phyloP scores from a whole-genome alignment of 2,329 filamentous ascomycete species.

The Aspergillus fischeri region DNA sequence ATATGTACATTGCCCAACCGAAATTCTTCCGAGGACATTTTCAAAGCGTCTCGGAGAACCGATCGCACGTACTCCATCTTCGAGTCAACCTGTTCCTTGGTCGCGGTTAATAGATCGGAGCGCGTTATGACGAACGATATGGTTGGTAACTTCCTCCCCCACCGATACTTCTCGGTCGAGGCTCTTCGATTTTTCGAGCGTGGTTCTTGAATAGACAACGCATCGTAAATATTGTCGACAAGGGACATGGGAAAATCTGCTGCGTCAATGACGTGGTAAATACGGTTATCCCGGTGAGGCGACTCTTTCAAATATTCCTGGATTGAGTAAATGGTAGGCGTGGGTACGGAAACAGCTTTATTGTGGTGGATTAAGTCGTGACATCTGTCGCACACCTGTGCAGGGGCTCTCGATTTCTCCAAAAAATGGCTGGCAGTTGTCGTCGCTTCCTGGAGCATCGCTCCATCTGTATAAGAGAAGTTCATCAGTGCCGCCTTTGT shows the following conservation, averaged over 20 bases:
- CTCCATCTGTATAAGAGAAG: constrained; percentile 11
- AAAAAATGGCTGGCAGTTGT: constrained; percentile 17
- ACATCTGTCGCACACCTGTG: constrained; percentile 73
- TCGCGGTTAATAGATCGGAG: constrained; percentile 78
- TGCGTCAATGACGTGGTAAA: constrained; percentile 92
- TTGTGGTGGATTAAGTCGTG: constrained; percentile 76
- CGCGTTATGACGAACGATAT: constrained; percentile 89
- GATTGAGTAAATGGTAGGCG: constrained; percentile 77
- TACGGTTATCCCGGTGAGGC: constrained; percentile 83
- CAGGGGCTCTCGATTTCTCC: constrained; percentile 15
- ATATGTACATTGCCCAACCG: constrained; percentile 83
- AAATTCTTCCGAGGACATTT: constrained; percentile 61
- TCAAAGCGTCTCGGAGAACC: constrained; percentile 72
- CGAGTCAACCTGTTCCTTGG: constrained; percentile 75
- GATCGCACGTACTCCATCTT: constrained; percentile 81
- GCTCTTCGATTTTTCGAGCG: constrained; percentile 78
- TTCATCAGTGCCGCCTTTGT: constrained; percentile 1
- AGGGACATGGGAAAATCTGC: constrained; percentile 96
- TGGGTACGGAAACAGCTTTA: constrained; percentile 65
- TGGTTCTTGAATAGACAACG: constrained; percentile 68
- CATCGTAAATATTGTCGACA: constrained; percentile 67
- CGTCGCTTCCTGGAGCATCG: constrained; percentile 18
- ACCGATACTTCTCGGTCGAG: constrained; percentile 59
- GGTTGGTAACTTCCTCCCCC: constrained; percentile 69
- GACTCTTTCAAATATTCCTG: constrained; percentile 82